Base-by-base conservation (phyloP, 2,329 filamentous ascomycete species). In the Neopestalotiopsis rosae region DNA sequence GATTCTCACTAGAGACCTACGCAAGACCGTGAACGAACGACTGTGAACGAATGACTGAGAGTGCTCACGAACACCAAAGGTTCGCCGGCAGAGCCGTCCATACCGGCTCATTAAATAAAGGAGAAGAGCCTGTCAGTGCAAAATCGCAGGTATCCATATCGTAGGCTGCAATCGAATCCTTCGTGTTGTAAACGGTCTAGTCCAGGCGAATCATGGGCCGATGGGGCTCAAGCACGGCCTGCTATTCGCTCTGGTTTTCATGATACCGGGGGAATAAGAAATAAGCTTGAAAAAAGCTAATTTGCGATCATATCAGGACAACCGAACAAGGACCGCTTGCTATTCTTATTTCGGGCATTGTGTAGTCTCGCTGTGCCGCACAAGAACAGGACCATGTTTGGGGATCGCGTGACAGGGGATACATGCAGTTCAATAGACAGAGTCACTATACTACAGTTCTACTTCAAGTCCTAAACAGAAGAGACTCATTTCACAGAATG, bases 251-350 rank as follows among this genome's bases (percentile, higher is more conserved):
- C 17, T 20, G 42, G 42, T 17, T 20, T 52, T 17, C 45, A 52
- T 52, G 17, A 52, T 52, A 52, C 45, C 45, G n/a, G 45, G 42
- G 45, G 20, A 17, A 14, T 14, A 52, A 52, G 45, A 52, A 52
- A 52, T 52, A 52, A 52, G 45, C 45, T 52, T 52, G n/a, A 17
- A 52, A 52, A 52, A 52, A 24, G 45, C 45, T 52, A 52, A 52
- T 52, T 20, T 52, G 17, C 6, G 17, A 52, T 52, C 45, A 24
- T 52, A 52, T 52, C 45, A 52, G 17, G 45, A 52, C 45, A 52
- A 20, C 14, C 34, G 10, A 38, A 20, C 45, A 52, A 3, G 45
- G 45, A 28, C 45, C 17, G 45, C 45, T 52, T 52, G 17, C 20
- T n/a, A n/a, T 52, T 52, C 45, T 20, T 52, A 5, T n/a, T 52